Percentiles rank a stretch among this genome's conserved stretches.
Evolutionary conservation across 2,329 filamentous ascomycete genomes (phyloP).

Genomic region (Ambrosiella cleistominuta): DNA sequence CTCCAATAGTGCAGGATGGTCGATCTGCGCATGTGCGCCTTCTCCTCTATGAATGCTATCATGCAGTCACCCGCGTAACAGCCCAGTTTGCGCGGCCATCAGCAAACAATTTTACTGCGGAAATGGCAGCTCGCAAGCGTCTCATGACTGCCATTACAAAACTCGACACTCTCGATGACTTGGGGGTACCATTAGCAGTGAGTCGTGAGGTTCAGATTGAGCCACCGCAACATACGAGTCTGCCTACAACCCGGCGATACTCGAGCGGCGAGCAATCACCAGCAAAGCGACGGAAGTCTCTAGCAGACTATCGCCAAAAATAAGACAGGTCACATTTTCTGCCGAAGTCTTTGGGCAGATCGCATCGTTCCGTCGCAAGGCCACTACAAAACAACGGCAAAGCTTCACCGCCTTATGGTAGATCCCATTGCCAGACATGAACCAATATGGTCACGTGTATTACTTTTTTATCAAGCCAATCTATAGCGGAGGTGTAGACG

Average conservation of each 20-base stretch:
- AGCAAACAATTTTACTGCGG: conserved; percentile 29
- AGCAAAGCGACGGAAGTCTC: conserved; percentile 26
- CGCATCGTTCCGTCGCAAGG: too few species aligned
- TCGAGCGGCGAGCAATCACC: conserved; percentile 26
- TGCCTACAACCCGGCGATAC: conserved; percentile 16
- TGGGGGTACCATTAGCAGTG: neutral
- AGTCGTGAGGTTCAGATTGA: neutral
- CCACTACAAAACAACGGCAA: too few species aligned
- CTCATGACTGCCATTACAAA: conserved; percentile 29
- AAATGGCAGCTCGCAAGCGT: conserved; percentile 35
- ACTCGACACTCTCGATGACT: conserved; percentile 23
- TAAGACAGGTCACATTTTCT: neutral
- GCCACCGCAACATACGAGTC: neutral
- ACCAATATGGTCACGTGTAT: too few species aligned
- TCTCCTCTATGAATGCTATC: conserved; percentile 41
- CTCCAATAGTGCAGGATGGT: conserved; percentile 25
- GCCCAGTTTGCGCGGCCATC: conserved; percentile 36
- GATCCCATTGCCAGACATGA: too few species aligned
- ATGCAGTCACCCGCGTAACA: conserved; percentile 34
- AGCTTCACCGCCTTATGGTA: too few species aligned
- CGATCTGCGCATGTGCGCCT: conserved; percentile 29
- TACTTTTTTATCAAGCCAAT: too few species aligned
- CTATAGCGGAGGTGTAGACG: too few species aligned
- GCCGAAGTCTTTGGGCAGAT: too few species aligned
- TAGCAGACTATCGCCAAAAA: conserved; percentile 10